Percentiles rank a stretch among this genome's conserved stretches.
These are phyloP conservation scores for Curvularia sp. DNA, from an alignment of 2,329 filamentous ascomycete species.

Conservation along the genomic window DNA sequence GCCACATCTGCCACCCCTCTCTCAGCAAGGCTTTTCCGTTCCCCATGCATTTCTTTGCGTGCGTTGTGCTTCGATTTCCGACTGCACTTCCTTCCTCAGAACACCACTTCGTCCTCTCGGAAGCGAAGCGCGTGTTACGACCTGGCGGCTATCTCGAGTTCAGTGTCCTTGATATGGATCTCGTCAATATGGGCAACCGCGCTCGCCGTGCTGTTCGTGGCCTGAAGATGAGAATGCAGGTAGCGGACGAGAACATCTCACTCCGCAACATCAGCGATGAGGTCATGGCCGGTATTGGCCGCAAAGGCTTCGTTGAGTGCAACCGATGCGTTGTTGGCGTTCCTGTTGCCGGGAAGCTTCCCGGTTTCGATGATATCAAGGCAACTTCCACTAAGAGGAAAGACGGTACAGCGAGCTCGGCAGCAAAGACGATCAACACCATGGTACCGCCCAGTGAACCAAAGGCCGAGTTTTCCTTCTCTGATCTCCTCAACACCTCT, in stretches of 20 bases:
- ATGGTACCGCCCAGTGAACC: conserved; percentile 27
- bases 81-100: conserved; percentile 70
- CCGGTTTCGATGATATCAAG: conserved; percentile 38
- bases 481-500: conserved; percentile 46
- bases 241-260: conserved; percentile 65
- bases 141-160: conserved; percentile 82
- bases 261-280: conserved; percentile 63
- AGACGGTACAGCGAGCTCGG: conserved; percentile 37
- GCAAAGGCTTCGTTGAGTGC: conserved; percentile 73
- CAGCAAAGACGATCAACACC: conserved; percentile 23
- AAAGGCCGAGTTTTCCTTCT: conserved; percentile 47
- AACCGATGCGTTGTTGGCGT: conserved; percentile 81
- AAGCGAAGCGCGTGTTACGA: conserved; percentile 78
- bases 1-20: conserved; percentile 73
- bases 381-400: conserved; percentile 34
- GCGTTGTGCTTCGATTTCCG: conserved; percentile 80
- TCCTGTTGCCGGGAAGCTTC: conserved; percentile 67
- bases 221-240: conserved; percentile 74
- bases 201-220: conserved; percentile 72
- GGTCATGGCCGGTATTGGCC: conserved; percentile 71
- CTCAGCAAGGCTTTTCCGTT: conserved; percentile 75
- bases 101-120: conserved; percentile 74
- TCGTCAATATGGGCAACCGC: conserved; percentile 81
- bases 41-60: conserved; percentile 75
- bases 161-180: conserved; percentile 77